phyloP scores from a whole-genome alignment of 495 filamentous ascomycete species.

The Letharia lupina region DNA sequence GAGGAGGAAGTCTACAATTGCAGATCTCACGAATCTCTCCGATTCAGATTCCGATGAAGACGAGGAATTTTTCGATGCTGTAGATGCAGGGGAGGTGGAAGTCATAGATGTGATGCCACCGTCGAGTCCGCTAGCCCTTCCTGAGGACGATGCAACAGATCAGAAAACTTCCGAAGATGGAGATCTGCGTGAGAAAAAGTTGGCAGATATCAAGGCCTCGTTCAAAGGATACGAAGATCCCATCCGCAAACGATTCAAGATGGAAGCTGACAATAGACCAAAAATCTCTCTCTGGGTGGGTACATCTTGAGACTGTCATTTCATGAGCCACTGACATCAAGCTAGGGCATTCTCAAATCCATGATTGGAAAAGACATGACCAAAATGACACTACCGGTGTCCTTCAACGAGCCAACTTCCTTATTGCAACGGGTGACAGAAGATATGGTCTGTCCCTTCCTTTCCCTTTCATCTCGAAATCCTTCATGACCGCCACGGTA shows the following conservation, averaged over 20 bases:
- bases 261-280: slow-evolving; percentile 87
- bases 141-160: slow-evolving; percentile 22
- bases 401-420: slow-evolving; percentile 97
- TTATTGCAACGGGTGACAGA: slow-evolving; percentile 92
- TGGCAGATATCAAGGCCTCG: slow-evolving; percentile 57
- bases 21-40: slow-evolving; percentile 55
- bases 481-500: neutral
- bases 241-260: slow-evolving; percentile 63
- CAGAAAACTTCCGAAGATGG: slow-evolving; percentile 37
- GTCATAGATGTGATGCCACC: slow-evolving; percentile 52
- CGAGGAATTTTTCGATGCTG: slow-evolving; percentile 96
- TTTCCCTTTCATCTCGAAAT: neutral
- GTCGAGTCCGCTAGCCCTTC: slow-evolving; percentile 40
- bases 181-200: slow-evolving; percentile 42
- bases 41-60: slow-evolving; percentile 76
- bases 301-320: slow-evolving; percentile 9
- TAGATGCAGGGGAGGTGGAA: slow-evolving; percentile 85
- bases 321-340: slow-evolving; percentile 25
- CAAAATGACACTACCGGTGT: slow-evolving; percentile 96
- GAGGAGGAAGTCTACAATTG: slow-evolving; percentile 50
- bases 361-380: slow-evolving; percentile 99
- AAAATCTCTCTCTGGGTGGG: slow-evolving; percentile 94
- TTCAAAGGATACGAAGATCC: slow-evolving; percentile 90
- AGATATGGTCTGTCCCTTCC: slow-evolving; percentile 50
- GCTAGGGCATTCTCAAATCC: slow-evolving; percentile 90